Conservation (phyloP, 1,284 basidiomycete species). For the Fomitopsis pinicola region DNA sequence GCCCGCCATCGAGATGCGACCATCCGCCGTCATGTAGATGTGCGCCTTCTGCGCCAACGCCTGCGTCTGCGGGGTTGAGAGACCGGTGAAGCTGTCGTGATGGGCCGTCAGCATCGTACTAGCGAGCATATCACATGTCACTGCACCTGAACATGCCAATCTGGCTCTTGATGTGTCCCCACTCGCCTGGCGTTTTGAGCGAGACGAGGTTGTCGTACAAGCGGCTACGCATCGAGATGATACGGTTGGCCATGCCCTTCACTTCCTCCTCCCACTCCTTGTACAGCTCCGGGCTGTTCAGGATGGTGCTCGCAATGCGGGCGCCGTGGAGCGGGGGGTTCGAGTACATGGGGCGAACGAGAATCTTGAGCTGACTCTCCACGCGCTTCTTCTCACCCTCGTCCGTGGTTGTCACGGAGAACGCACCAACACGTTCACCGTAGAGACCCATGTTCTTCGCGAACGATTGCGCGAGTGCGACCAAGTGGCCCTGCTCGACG, state of each 20-base stretch:
- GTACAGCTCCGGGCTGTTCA: slow-evolving; percentile 77
- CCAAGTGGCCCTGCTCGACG: slow-evolving; percentile 82
- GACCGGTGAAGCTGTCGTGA: slow-evolving; percentile 74
- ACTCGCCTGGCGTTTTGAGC: slow-evolving; percentile 89
- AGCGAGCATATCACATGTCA: background rate
- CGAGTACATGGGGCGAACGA: slow-evolving; percentile 97
- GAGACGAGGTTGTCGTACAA: slow-evolving; percentile 79
- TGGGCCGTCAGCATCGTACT: background rate
- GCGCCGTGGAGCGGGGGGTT: slow-evolving; percentile 98
- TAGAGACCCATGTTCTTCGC: slow-evolving; percentile 99
- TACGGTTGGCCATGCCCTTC: slow-evolving; percentile 94
- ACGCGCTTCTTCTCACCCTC: slow-evolving; percentile 86
- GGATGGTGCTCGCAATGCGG: slow-evolving; percentile 82
- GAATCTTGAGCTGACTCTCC: slow-evolving; percentile 92
- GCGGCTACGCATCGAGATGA: slow-evolving; percentile 91
- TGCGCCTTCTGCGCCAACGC: slow-evolving; percentile 88
- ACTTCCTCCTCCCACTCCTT: slow-evolving; percentile 89
- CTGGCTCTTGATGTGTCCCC: slow-evolving; percentile 96
- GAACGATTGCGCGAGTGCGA: slow-evolving; percentile 90
- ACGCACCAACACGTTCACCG: slow-evolving; percentile 95
- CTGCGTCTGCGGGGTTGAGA: slow-evolving; percentile 83
- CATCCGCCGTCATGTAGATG: slow-evolving; percentile 90
- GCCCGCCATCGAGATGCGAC: slow-evolving; percentile 95
- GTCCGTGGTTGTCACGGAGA: slow-evolving; percentile 76
- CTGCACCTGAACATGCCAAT: slow-evolving; percentile 90